Evolutionary conservation across 441 rosid species (phyloP).

Genomic region (Pelargonium cotyledonis): DNA sequence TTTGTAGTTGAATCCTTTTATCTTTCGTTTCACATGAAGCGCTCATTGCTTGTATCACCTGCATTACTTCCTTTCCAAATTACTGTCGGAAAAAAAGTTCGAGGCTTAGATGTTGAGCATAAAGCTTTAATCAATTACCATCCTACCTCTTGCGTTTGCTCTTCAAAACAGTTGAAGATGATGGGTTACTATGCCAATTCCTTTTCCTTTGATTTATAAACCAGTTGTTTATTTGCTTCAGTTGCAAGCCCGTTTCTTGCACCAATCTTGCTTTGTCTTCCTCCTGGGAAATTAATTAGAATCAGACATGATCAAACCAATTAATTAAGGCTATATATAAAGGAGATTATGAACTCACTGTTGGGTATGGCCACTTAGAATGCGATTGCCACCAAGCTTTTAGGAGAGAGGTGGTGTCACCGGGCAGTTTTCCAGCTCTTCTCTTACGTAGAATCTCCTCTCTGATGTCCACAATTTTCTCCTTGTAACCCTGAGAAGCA

Average conservation of each 20-base stretch:
- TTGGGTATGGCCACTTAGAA: slow-evolving; percentile 97
- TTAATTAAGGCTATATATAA: background rate
- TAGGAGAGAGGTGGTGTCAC: slow-evolving; percentile 87
- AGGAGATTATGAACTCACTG: slow-evolving; percentile 39
- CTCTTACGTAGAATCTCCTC: slow-evolving; percentile 97
- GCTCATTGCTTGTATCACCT: slow-evolving; percentile 28
- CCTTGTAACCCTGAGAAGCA: slow-evolving; percentile 74
- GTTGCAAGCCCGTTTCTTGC: slow-evolving; percentile 36
- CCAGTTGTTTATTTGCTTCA: slow-evolving; percentile 42
- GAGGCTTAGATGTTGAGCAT: background rate
- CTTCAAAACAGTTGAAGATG: slow-evolving; percentile 28
- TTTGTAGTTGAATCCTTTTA: background rate
- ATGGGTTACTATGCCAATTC: slow-evolving; percentile 36
- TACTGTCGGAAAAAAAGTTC: slow-evolving; percentile 12
- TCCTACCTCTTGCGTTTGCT: slow-evolving; percentile 40
- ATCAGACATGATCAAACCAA: background rate
- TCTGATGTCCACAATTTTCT: slow-evolving; percentile 84
- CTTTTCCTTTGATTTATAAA: slow-evolving; percentile 45
- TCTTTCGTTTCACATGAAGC: slow-evolving; percentile 13
- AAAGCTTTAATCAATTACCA: background rate
- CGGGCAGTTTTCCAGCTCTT: slow-evolving; percentile 97
- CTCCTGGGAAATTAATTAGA: slow-evolving; percentile 25
- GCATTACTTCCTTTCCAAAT: slow-evolving; percentile 28
- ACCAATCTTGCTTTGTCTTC: slow-evolving; percentile 38
- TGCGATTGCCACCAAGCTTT: slow-evolving; percentile 99